Conservation (phyloP, 345 rosid species). For the Populus ilicifolia region DNA sequence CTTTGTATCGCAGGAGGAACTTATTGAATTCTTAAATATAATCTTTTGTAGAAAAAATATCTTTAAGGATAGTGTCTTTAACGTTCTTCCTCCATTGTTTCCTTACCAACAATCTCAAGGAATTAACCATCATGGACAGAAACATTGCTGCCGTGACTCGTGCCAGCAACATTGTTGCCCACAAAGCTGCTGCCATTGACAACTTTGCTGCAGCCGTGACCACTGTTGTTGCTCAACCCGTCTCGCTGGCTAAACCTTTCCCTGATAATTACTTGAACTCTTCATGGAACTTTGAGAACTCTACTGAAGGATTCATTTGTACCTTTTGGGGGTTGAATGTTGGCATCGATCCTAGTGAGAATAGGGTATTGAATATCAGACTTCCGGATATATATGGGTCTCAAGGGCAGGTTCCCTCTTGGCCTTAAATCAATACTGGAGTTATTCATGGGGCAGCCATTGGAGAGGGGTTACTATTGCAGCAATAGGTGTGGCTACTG, state of each 20-base stretch:
- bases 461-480: conserved; percentile 57
- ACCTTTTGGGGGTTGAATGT: conserved; percentile 67
- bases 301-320: conserved; percentile 64
- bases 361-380: conserved; percentile 60
- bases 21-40: no score
- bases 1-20: no score
- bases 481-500: conserved; percentile 51
- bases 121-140: no score
- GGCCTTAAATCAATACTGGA: conserved; percentile 40
- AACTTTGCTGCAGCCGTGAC: no score
- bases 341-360: conserved; percentile 60
- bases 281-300: conserved; percentile 60
- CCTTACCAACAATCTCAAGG: no score
- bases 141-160: no score
- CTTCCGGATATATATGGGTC: conserved; percentile 61
- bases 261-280: conserved; percentile 39
- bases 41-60: no score
- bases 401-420: conserved; percentile 59
- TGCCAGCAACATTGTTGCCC: no score
- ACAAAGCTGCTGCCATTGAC: no score
- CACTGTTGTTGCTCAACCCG: no score
- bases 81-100: no score
- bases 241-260: background rate
- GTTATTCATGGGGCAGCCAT: conserved; percentile 62
- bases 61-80: no score